Evolutionary conservation across 2,329 filamentous ascomycete genomes (phyloP), one percentile per base, ranked within the genome.

Genomic region (Fragosphaeria purpurea): DNA sequence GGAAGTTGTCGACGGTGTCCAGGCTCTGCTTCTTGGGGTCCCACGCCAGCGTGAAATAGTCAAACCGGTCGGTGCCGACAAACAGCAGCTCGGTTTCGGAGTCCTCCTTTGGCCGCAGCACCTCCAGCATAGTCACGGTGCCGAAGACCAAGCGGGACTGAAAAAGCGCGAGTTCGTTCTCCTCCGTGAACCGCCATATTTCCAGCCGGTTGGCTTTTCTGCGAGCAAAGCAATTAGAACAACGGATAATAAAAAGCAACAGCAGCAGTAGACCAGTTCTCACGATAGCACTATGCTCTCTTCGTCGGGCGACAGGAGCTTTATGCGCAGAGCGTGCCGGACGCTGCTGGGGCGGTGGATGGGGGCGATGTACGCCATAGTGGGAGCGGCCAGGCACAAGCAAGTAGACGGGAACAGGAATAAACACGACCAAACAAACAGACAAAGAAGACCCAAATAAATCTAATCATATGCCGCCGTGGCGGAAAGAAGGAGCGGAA

Each of bases 341-440:
- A 96, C 83, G 71, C 88, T 95, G 65, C 88, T 96, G 31, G 93
- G 86, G 60, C 83, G 79, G 67, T 98, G 93, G 51, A 98, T 93
- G 40, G 93, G 90, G 55, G 88, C 89, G 61, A 98, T 74, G 67
- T 97, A 98, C 48, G 93, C 86, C 93, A 98, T 98, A 50, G 50
- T 61, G 58, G 13, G 7, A 10, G 22, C 11, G 12, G 7, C 33
- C 37, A 5, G 6, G 11, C 9, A 32, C 4, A 32, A 22, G 32
- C 9, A 40, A n/a, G 37, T 37, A 11, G 11, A 37, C 35, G 11
- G 35, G 35, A 37, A 37, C 35, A 37, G 35, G 11, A 37, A 37
- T 4, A 37, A 37, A 37, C 22, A 22, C 22, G 22, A 22, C 22
- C 22, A 22, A 22, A 22, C 22, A 22, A 22, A 22, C 22, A 22